These are phyloP conservation scores for Trichaptum fuscoviolaceum DNA, from an alignment of 768 basidiomycete species.

Conservation along the genomic window DNA sequence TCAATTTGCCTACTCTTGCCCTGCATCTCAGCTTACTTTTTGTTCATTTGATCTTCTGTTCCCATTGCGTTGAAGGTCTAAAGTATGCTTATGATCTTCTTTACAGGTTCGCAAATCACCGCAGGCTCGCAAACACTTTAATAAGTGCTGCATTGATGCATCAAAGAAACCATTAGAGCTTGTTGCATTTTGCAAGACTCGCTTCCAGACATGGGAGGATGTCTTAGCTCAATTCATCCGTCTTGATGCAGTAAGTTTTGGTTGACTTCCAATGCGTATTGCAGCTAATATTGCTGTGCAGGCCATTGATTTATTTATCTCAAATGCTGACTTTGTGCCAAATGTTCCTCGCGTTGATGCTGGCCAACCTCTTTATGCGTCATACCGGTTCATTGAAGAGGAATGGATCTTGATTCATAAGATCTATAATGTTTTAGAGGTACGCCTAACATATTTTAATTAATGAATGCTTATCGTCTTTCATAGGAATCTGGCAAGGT, in stretches of 20 bases:
- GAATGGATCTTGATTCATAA: not conserved
- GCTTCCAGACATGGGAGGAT: slow-evolving; percentile 4
- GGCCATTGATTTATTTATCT: not conserved
- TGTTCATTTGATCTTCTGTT: no score
- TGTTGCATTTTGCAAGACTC: slow-evolving; percentile 6
- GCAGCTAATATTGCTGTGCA: not conserved
- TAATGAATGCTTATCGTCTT: not conserved
- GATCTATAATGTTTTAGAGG: not conserved
- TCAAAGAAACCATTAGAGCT: slow-evolving; percentile 1
- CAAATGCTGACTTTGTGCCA: not conserved
- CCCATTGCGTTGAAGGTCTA: no score
- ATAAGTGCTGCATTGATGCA: slow-evolving; percentile 7
- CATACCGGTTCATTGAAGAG: not conserved
- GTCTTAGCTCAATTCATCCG: not conserved
- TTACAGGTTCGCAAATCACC: slow-evolving; percentile 6
- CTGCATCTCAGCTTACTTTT: no score
- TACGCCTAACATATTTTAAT: not conserved
- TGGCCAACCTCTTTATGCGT: not conserved
- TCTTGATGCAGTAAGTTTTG: slow-evolving; percentile 1
- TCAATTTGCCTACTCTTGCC: no score
- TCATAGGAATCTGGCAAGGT: not conserved
- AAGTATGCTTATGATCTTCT: no score
- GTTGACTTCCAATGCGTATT: not conserved
- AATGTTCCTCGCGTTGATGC: not conserved
- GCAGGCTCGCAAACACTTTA: slow-evolving; percentile 4